Conservation (phyloP, 768 basidiomycete species). For the Collybia sordida region DNA sequence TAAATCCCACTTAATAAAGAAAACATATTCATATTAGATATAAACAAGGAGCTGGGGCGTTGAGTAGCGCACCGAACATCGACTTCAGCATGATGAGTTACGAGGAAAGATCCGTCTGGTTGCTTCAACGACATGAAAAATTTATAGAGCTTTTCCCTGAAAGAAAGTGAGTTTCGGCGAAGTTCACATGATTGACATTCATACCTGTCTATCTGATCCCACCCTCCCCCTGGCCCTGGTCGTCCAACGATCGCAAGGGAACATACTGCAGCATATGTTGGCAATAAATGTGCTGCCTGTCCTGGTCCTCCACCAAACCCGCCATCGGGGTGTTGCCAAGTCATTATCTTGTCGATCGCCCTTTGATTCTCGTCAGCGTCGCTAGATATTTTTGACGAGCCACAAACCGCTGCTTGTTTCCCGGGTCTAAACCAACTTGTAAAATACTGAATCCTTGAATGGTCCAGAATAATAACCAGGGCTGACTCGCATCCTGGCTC, state of each 20-base stretch:
- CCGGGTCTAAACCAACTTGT: constrained; percentile 77
- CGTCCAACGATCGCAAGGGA: constrained; percentile 80
- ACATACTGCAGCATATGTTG: constrained; percentile 88
- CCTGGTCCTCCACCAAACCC: constrained; percentile 93
- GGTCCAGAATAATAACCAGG: constrained; percentile 95
- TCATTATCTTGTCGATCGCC: constrained; percentile 75
- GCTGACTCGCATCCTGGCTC: constrained; percentile 90
- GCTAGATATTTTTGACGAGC: too few species aligned
- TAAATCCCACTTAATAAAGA: constrained; percentile 74
- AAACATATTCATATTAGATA: not conserved
- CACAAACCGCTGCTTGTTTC: constrained; percentile 70
- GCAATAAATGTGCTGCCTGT: constrained; percentile 83
- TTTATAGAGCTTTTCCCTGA: constrained; percentile 72
- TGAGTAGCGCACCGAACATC: constrained; percentile 74
- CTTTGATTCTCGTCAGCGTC: constrained; percentile 34
- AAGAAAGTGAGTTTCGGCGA: not conserved
- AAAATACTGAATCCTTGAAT: constrained; percentile 80
- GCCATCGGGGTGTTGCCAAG: constrained; percentile 82
- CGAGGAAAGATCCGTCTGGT: constrained; percentile 90
- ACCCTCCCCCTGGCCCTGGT: constrained; percentile 72
- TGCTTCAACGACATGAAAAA: constrained; percentile 94
- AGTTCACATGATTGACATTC: constrained; percentile 13
- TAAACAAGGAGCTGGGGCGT: not conserved
- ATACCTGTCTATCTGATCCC: constrained; percentile 85
- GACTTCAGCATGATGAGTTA: constrained; percentile 84